phyloP scores from a whole-genome alignment of 1,139 yeast species.

The Arxiozyma bovina region DNA sequence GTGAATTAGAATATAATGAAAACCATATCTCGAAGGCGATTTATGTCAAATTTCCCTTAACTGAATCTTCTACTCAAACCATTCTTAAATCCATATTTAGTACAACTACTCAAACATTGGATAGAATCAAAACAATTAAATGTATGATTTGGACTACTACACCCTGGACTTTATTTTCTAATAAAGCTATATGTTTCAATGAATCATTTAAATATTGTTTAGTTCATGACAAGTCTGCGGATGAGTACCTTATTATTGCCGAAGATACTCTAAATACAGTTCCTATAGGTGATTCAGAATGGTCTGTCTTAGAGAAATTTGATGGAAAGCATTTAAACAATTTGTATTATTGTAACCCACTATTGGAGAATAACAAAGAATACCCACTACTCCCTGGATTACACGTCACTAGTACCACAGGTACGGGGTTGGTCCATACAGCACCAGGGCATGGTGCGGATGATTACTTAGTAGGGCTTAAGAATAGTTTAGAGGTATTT shows the following conservation, averaged over 20 bases:
- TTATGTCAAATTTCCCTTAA: conserved; percentile 59
- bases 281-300: conserved; percentile 17
- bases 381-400: conserved; percentile 68
- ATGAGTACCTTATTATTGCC: conserved; percentile 45
- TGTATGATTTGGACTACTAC: conserved; percentile 90
- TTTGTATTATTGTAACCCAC: conserved; percentile 48
- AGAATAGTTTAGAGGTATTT: conserved; percentile 46
- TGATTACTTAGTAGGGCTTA: conserved; percentile 67
- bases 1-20: conserved; percentile 81
- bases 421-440: conserved; percentile 93
- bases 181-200: conserved; percentile 73
- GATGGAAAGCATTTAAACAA: conserved; percentile 43
- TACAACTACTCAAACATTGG: not conserved
- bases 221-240: conserved; percentile 30
- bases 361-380: conserved; percentile 33
- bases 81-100: not conserved
- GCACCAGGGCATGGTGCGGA: conserved; percentile 99
- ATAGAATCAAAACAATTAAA: conserved; percentile 4
- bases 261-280: conserved; percentile 35
- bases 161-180: conserved; percentile 94
- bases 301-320: conserved; percentile 20
- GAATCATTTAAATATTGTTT: conserved; percentile 49
- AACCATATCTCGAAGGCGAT: conserved; percentile 64
- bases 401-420: conserved; percentile 74
- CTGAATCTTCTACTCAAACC: conserved; percentile 15